phyloP scores from a whole-genome alignment of 345 rosid species.

The Laguncularia racemosa region DNA sequence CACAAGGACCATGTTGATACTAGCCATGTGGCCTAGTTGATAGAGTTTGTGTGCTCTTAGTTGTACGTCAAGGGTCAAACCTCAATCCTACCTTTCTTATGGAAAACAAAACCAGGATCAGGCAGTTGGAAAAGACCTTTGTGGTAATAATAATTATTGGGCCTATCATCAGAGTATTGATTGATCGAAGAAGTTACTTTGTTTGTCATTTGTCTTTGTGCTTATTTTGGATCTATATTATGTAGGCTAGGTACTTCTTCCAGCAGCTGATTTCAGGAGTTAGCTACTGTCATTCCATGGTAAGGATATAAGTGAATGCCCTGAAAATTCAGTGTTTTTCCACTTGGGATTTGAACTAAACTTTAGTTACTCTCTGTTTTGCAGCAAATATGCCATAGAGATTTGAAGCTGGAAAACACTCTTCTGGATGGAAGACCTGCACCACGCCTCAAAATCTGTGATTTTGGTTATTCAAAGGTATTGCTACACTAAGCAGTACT shows the following conservation, averaged over 20 bases:
- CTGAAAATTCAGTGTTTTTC: neutral
- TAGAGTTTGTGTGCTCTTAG: too few relatives aligned
- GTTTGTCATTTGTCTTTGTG: too few relatives aligned
- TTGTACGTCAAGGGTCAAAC: too few relatives aligned
- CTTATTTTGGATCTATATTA: neutral
- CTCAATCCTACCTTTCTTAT: neutral
- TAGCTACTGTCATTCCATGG: conserved; percentile 76
- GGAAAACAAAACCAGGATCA: too few relatives aligned
- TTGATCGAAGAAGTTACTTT: too few relatives aligned
- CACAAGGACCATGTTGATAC: too few relatives aligned
- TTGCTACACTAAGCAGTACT: neutral
- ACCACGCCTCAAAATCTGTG: conserved; percentile 77
- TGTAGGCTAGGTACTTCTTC: conserved; percentile 61
- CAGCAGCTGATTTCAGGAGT: conserved; percentile 91
- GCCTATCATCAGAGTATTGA: too few relatives aligned
- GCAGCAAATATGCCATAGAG: conserved; percentile 75
- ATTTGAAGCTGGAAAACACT: conserved; percentile 79
- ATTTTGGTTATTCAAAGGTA: conserved; percentile 83
- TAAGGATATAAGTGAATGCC: conserved; percentile 9
- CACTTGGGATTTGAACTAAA: neutral
- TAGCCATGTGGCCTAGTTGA: too few relatives aligned
- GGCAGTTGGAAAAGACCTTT: too few relatives aligned
- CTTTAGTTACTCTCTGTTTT: conserved; percentile 2
- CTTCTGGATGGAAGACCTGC: conserved; percentile 86
- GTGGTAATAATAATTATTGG: too few relatives aligned